Base-by-base conservation (phyloP, 805 yeast species). In the Suhomyces sp. region DNA sequence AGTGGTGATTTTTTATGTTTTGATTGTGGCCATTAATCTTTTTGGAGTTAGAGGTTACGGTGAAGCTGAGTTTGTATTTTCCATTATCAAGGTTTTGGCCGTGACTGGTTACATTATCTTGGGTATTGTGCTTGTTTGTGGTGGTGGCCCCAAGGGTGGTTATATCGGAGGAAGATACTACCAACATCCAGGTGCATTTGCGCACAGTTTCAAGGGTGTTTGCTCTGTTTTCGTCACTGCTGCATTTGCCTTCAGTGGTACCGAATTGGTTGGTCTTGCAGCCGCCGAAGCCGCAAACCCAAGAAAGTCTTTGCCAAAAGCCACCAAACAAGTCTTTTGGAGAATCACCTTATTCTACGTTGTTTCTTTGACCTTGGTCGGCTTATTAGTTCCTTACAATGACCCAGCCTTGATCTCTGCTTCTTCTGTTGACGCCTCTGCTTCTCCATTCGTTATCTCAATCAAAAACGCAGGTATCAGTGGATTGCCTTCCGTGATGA, bases 271-370 rank as follows among this genome's bases (percentile, higher is more conserved):
- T 39, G 89, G 90, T 47, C 75, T 87, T 40, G 87, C 91, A 9
- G 87, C 92, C 29, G 92, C 92, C 7, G 96, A 88, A 67, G 77
- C 89, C 21, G 78, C 69, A 33, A 81, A 86, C 65, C 93, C 94
- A 44, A 74, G 86, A 59, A 75, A 74, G 50, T 69, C 87, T 2
- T 77, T 87, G 50, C 94, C 93, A 35, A 77, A 78, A 47, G 92
- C 93, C 43, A 82, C 86, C 53, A 87, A 87, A 68, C 92, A 88
- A 71, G 89, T 87, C 3, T 86, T 89, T 71, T 87, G 93, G 92
- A 79, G 94, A 70, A 84, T 88, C 52, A 71, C 84, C 13, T 66
- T 86, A 58, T 87, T 88, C 64, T 89, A 89, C 71, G 75, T 89
- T 65, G 55, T 79, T 70, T 64, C 83, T 70, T 51, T 74, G 78